A percentile compares a stretch with the other conserved stretches of the same genome.
These are phyloP conservation scores for Lentinula lateritia DNA, from an alignment of 768 basidiomycete genomes.

Conservation along the genomic window DNA sequence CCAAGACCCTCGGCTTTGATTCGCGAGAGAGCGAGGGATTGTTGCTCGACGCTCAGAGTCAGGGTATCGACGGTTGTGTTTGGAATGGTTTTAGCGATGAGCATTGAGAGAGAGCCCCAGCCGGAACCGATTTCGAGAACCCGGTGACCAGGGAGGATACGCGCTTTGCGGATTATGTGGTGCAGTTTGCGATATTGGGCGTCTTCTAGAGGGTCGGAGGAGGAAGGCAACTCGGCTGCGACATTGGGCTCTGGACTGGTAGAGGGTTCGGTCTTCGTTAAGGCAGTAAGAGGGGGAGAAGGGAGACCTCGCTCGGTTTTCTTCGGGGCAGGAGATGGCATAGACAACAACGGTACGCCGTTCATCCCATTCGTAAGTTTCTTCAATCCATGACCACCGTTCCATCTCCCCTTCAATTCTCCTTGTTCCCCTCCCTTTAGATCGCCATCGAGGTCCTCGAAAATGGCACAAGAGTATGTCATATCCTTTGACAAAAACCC, in stretches of 20 bases:
- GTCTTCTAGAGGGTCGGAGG: conserved; percentile 27
- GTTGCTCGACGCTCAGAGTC: conserved; percentile 66
- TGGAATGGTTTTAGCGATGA: conserved; percentile 48
- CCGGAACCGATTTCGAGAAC: conserved; percentile 76
- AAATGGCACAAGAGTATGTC: conserved; percentile 76
- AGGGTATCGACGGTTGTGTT: conserved; percentile 63
- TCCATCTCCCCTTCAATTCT: conserved; percentile 28
- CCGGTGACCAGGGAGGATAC: conserved; percentile 49
- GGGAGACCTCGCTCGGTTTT: not conserved
- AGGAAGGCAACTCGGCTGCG: not conserved
- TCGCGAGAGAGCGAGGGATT: conserved; percentile 48
- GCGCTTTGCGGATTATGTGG: conserved; percentile 60
- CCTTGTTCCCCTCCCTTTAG: conserved; percentile 22
- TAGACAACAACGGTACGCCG: too few species aligned
- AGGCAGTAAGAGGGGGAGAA: conserved; percentile 11
- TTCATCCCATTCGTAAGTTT: conserved; percentile 8
- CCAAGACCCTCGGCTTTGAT: conserved; percentile 46
- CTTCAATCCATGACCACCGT: conserved; percentile 29
- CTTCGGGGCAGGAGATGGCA: too few species aligned
- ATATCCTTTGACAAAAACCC: conserved; percentile 64
- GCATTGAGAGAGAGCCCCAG: conserved; percentile 71
- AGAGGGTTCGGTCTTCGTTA: not conserved
- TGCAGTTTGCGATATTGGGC: conserved; percentile 59
- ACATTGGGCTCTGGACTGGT: not conserved
- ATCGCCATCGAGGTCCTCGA: conserved; percentile 58